A percentile compares a stretch with the other conserved stretches of the same genome.
Conservation (phyloP, 805 yeast species). For the Yarrowia bubula region DNA sequence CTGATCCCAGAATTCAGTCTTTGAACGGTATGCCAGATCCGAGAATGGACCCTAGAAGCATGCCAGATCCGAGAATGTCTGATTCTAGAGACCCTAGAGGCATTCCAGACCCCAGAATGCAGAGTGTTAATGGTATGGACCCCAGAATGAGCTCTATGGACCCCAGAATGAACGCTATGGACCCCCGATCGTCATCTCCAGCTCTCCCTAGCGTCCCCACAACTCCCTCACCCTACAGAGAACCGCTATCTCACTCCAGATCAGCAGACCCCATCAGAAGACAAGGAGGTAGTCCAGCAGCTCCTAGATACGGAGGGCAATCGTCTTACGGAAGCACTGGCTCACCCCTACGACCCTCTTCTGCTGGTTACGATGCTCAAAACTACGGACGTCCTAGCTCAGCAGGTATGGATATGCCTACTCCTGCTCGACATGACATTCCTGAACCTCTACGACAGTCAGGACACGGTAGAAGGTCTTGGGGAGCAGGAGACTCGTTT, state of each 20-base stretch:
- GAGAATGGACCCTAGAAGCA: neutral
- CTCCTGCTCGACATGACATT: neutral
- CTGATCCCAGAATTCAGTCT: neutral
- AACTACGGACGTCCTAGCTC: neutral
- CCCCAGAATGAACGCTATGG: neutral
- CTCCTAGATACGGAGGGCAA: neutral
- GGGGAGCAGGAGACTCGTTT: conserved; percentile 22
- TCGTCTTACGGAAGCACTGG: neutral
- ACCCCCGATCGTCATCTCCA: neutral
- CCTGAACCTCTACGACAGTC: conserved; percentile 12
- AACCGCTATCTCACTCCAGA: conserved; percentile 1
- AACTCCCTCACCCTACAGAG: conserved; percentile 7
- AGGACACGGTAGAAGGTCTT: neutral
- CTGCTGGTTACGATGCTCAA: neutral
- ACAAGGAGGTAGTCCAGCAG: neutral
- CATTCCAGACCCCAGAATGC: neutral
- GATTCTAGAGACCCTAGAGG: neutral
- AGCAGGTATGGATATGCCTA: neutral
- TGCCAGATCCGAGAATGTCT: neutral
- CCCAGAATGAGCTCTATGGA: neutral
- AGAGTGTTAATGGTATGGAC: too few species aligned
- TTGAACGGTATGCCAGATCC: neutral
- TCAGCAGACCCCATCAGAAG: conserved; percentile 10
- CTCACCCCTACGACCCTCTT: neutral
- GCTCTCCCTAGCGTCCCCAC: neutral